phyloP scores from a whole-genome alignment of 371 early-diverging fungal genomes.

The Syncephalastrum racemosum region DNA sequence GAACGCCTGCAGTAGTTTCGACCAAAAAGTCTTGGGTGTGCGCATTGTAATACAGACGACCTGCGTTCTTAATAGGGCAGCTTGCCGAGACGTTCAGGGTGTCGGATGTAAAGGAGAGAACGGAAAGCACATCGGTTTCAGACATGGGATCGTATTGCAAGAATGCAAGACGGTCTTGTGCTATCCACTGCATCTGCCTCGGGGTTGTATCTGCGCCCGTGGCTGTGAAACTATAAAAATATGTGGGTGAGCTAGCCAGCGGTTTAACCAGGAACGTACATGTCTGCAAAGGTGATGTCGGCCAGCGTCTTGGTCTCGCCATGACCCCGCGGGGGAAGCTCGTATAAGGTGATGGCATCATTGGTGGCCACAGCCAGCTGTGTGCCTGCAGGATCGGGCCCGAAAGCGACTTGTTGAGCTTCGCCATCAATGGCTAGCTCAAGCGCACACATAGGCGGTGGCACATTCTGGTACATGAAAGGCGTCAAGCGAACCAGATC shows the following conservation, averaged over 20 bases:
- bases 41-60: constrained; percentile 32
- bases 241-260: not conserved
- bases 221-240: not conserved
- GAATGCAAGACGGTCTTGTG: constrained; percentile 24
- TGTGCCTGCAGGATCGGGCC: constrained; percentile 60
- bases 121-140: constrained; percentile 25
- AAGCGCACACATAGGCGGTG: constrained; percentile 88
- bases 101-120: not conserved
- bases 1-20: constrained; percentile 45
- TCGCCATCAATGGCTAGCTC: constrained; percentile 43
- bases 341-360: constrained; percentile 49
- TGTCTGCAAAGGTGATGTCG: constrained; percentile 5
- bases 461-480: constrained; percentile 83
- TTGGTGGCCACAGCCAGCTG: constrained; percentile 68
- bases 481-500: constrained; percentile 76
- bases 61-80: constrained; percentile 3
- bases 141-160: constrained; percentile 32
- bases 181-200: constrained; percentile 27
- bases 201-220: too few species aligned
- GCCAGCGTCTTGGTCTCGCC: constrained; percentile 23
- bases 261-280: constrained; percentile 8
- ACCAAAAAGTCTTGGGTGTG: constrained; percentile 41
- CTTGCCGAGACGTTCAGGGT: too few species aligned
- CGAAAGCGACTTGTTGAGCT: constrained; percentile 64
- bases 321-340: constrained; percentile 34